phyloP scores from a whole-genome alignment of 1,284 basidiomycete genomes.

The Heliocybe sulcata region DNA sequence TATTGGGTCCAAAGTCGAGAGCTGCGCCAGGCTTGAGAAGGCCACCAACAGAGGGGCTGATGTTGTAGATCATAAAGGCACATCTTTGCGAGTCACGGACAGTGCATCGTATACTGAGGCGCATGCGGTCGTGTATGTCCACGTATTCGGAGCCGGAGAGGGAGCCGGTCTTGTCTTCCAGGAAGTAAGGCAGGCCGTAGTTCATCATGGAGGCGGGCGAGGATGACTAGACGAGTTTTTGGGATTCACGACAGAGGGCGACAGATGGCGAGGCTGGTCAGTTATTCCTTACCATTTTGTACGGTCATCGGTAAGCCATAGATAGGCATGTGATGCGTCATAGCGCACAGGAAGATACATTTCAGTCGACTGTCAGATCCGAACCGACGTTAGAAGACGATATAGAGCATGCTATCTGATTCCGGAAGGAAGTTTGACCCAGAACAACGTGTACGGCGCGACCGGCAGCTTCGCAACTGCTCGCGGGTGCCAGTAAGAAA shows the following conservation, averaged over 20 bases:
- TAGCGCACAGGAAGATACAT: not conserved
- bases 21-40: slow-evolving; percentile 31
- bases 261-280: not conserved
- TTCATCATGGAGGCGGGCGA: not conserved
- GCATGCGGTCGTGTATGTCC: slow-evolving; percentile 56
- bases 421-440: not conserved
- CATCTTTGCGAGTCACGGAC: slow-evolving; percentile 29
- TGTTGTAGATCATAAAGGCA: slow-evolving; percentile 47
- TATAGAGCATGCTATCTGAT: not conserved
- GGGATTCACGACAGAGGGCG: not conserved
- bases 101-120: slow-evolving; percentile 41
- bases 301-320: not conserved
- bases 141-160: slow-evolving; percentile 47
- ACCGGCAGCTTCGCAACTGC: not conserved
- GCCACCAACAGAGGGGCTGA: slow-evolving; percentile 15
- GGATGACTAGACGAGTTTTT: too few relatives aligned
- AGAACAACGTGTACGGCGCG: not conserved
- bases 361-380: not conserved
- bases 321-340: not conserved
- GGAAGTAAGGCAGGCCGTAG: slow-evolving; percentile 50
- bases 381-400: not conserved
- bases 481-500: too few relatives aligned
- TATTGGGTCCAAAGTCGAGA: slow-evolving; percentile 41
- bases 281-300: not conserved
- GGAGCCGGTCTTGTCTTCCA: slow-evolving; percentile 52